Evolutionary conservation across 345 rosid species (phyloP).

Genomic region (Erodium maritimum): DNA sequence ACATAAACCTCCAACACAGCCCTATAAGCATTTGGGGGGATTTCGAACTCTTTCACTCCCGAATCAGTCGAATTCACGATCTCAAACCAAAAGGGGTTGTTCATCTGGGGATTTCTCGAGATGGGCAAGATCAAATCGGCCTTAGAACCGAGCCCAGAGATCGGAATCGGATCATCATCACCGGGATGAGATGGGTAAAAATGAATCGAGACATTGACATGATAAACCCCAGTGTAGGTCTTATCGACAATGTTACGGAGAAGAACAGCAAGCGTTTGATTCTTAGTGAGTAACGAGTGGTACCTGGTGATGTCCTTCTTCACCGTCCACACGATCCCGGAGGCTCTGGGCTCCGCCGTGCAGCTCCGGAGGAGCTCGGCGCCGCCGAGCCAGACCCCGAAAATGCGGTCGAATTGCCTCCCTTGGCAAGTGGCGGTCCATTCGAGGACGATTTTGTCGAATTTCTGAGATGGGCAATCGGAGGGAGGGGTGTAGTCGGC

Average conservation of each 20-base stretch:
- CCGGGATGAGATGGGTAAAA: background rate
- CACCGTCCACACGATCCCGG: conserved; percentile 11
- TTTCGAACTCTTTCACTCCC: background rate
- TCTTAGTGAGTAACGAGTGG: conserved; percentile 8
- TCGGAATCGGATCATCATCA: background rate
- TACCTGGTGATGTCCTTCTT: conserved; percentile 19
- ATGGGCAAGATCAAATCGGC: conserved; percentile 14
- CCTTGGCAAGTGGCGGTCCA: background rate
- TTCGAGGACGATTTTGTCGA: conserved; percentile 5
- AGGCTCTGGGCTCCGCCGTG: conserved; percentile 6
- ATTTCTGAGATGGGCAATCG: conserved; percentile 26
- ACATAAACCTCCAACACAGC: conserved; percentile 17
- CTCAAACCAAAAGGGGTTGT: conserved; percentile 10
- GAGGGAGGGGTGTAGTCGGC: conserved; percentile 49
- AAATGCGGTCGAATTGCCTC: conserved; percentile 2
- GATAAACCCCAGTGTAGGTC: conserved; percentile 3
- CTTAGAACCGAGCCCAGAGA: background rate
- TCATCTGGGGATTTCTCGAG: conserved; percentile 1
- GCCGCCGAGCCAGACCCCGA: conserved; percentile 18
- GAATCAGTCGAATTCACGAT: conserved; percentile 4
- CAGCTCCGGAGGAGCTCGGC: conserved; percentile 17
- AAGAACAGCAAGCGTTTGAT: background rate
- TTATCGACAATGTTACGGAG: conserved; percentile 1
- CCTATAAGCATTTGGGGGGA: conserved; percentile 11
- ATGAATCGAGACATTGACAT: conserved; percentile 8